Conservation (phyloP, 169 alveolate species). For the Eimeria tenella region DNA sequence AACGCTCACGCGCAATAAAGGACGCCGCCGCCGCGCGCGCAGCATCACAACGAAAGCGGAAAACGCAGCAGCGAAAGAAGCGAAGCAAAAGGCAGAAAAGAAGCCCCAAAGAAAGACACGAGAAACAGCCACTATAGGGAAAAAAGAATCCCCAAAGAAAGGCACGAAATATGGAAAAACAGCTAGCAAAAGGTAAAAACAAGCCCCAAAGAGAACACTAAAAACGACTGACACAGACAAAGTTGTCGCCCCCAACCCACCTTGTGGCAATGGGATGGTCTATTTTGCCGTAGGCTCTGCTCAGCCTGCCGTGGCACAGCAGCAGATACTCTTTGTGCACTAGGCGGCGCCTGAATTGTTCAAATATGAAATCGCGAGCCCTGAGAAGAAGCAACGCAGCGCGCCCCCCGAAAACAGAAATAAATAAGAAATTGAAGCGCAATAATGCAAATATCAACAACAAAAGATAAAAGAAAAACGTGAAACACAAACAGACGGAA, state of each 20-base stretch:
- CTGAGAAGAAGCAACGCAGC: conserved; percentile 19
- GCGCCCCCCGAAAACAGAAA: neutral
- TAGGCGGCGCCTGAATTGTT: conserved; percentile 84
- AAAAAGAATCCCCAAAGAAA: too few species aligned
- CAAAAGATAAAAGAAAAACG: neutral
- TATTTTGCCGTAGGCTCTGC: conserved; percentile 81
- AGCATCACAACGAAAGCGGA: too few species aligned
- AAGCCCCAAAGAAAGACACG: too few species aligned
- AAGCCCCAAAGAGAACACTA: neutral
- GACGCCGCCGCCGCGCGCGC: too few species aligned
- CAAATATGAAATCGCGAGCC: conserved; percentile 84
- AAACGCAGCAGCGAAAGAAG: too few species aligned
- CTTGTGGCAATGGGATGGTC: conserved; percentile 84
- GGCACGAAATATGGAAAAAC: neutral
- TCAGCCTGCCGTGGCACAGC: conserved; percentile 85
- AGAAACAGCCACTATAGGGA: too few species aligned
- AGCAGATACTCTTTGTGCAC: conserved; percentile 85
- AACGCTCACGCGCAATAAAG: too few species aligned
- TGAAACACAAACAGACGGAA: neutral
- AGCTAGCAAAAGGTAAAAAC: neutral
- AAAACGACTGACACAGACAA: neutral
- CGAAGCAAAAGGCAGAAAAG: too few species aligned
- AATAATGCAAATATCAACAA: neutral
- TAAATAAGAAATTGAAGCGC: neutral
- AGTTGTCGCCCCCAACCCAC: neutral